Conservation (phyloP, 257 asterid species). For the Nemophila menziesii region DNA sequence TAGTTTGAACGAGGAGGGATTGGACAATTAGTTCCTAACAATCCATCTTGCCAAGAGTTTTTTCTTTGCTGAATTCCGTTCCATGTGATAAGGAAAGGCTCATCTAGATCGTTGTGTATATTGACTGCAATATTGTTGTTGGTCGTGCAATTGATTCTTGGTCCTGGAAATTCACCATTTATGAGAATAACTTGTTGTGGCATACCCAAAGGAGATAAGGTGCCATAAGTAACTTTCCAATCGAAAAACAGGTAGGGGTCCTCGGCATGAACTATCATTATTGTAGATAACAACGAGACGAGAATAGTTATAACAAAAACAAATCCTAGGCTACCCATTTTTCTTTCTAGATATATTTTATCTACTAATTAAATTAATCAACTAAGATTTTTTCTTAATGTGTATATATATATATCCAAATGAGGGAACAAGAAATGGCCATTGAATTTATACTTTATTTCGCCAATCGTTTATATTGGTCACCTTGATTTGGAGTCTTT, state of each 20-base stretch:
- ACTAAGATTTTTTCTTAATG: too few species aligned
- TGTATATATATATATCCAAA: too few species aligned
- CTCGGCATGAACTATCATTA: slow-evolving; percentile 16
- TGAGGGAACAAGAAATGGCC: slow-evolving; percentile 1
- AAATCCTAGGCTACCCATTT: slow-evolving; percentile 15
- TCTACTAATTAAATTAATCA: not conserved
- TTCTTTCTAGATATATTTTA: too few species aligned
- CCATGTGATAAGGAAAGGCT: slow-evolving; percentile 52
- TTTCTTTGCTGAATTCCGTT: slow-evolving; percentile 61
- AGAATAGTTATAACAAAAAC: slow-evolving; percentile 12
- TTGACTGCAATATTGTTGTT: slow-evolving; percentile 55
- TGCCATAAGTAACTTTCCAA: slow-evolving; percentile 48
- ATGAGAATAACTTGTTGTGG: slow-evolving; percentile 55
- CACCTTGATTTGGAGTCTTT: not conserved
- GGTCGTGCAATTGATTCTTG: slow-evolving; percentile 51
- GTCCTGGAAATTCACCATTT: slow-evolving; percentile 60
- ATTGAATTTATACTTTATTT: not conserved
- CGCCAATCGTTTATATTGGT: slow-evolving; percentile 4
- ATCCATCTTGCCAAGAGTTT: slow-evolving; percentile 63
- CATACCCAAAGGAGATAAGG: slow-evolving; percentile 43
- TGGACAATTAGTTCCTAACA: slow-evolving; percentile 46
- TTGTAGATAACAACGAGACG: slow-evolving; percentile 10
- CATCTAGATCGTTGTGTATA: slow-evolving; percentile 49
- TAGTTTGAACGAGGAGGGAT: slow-evolving; percentile 41
- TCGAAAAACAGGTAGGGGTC: slow-evolving; percentile 36